These are phyloP conservation scores for Waltiozyma solani DNA, from an alignment of 1,139 yeast genomes.

Conservation along the genomic window DNA sequence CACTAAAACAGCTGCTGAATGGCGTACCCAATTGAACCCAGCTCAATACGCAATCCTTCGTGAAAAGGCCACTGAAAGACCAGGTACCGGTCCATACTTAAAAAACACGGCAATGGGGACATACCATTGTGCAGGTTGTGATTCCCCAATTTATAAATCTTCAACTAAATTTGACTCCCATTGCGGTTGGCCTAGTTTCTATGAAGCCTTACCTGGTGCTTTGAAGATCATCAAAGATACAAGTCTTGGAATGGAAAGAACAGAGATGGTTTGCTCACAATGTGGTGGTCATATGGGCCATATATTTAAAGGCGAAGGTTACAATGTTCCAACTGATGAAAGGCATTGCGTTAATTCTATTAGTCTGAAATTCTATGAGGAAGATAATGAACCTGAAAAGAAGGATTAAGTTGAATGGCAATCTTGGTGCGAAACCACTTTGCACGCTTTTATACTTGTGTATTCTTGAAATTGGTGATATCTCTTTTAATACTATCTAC, in stretches of 20 bases:
- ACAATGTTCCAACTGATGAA: conserved; percentile 77
- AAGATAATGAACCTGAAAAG: too few species aligned
- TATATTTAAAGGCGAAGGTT: conserved; percentile 92
- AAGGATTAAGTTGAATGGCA: too few species aligned
- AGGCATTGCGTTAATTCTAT: conserved; percentile 93
- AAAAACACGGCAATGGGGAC: conserved; percentile 42
- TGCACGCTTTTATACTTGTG: too few species aligned
- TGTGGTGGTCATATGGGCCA: conserved; percentile 97
- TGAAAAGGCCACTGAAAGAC: conserved; percentile 76
- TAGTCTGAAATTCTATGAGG: conserved; percentile 51
- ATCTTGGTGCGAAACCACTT: too few species aligned
- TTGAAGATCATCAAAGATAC: conserved; percentile 50
- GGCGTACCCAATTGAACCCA: conserved; percentile 74
- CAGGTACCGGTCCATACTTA: conserved; percentile 53
- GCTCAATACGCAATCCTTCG: conserved; percentile 74
- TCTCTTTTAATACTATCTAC: too few species aligned
- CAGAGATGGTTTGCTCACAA: conserved; percentile 78
- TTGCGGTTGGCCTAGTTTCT: conserved; percentile 99
- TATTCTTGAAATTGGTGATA: too few species aligned
- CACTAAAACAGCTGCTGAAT: conserved; percentile 49
- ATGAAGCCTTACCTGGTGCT: conserved; percentile 78
- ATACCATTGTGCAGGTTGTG: conserved; percentile 82
- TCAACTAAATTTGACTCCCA: conserved; percentile 78
- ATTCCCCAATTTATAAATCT: conserved; percentile 67
- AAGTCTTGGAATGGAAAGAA: conserved; percentile 66